These are phyloP conservation scores for Aphanomyces invadans DNA, from an alignment of 352 stramenopile genomes.

Conservation along the genomic window DNA sequence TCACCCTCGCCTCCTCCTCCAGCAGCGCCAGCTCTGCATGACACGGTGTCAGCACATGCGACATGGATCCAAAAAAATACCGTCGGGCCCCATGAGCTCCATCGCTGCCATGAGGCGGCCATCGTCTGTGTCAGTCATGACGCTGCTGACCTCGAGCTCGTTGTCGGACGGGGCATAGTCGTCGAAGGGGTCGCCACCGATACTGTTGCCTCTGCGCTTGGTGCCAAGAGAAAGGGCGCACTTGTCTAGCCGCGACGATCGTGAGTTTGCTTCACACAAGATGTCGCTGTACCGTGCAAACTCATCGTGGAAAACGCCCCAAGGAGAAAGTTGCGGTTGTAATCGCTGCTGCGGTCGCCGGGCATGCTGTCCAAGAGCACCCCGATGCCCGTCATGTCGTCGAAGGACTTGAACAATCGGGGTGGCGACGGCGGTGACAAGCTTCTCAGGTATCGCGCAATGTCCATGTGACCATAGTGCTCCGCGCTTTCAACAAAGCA, in stretches of 20 bases:
- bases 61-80: neutral
- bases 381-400: neutral
- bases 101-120: conserved; percentile 72
- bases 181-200: conserved; percentile 45
- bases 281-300: conserved; percentile 34
- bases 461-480: conserved; percentile 49
- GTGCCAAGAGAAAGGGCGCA: conserved; percentile 76
- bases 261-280: neutral
- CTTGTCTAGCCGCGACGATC: conserved; percentile 38
- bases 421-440: conserved; percentile 11
- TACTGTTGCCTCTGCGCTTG: conserved; percentile 51
- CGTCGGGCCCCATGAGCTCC: conserved; percentile 75
- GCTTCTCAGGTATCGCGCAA: conserved; percentile 39
- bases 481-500: conserved; percentile 41
- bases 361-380: neutral
- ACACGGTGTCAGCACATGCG: neutral
- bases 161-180: conserved; percentile 40
- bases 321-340: conserved; percentile 77
- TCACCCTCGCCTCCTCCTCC: conserved; percentile 78
- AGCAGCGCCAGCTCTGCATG: conserved; percentile 57
- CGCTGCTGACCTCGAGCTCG: conserved; percentile 72
- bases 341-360: conserved; percentile 56
- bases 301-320: conserved; percentile 84
- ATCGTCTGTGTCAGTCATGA: conserved; percentile 75
- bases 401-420: conserved; percentile 8